Conservation (phyloP, 805 yeast genomes). For the Metschnikowia peoriensis region DNA sequence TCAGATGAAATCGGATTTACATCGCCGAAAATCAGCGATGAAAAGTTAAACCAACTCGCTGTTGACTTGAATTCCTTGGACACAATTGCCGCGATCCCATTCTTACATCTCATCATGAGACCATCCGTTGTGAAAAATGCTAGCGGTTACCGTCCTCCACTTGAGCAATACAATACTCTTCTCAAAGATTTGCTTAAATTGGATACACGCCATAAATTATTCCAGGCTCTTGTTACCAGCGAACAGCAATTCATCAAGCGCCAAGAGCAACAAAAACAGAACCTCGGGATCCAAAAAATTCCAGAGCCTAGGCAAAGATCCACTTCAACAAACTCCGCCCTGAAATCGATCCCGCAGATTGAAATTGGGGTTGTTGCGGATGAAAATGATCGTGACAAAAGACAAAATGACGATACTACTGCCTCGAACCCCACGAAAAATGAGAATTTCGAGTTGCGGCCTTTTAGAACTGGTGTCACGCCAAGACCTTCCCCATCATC, state of each 20-base stretch:
- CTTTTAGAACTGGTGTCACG: constrained; percentile 40
- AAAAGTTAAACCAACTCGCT: constrained; percentile 8
- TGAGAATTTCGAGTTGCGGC: constrained; percentile 39
- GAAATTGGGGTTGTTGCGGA: background rate
- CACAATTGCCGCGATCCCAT: constrained; percentile 37
- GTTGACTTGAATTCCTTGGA: constrained; percentile 34
- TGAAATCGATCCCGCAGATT: background rate
- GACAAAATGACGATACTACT: background rate
- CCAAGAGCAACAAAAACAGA: constrained; percentile 31
- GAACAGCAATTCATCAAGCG: constrained; percentile 19
- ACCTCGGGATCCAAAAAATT: constrained; percentile 21
- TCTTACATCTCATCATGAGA: constrained; percentile 39
- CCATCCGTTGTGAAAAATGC: constrained; percentile 38
- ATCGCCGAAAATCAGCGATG: constrained; percentile 2
- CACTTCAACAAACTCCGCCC: background rate
- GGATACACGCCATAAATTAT: constrained; percentile 19
- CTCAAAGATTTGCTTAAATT: constrained; percentile 28
- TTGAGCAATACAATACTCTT: constrained; percentile 25
- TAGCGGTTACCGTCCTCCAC: constrained; percentile 41
- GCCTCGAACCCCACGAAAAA: constrained; percentile 5
- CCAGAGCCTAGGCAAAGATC: constrained; percentile 7
- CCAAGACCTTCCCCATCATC: constrained; percentile 40
- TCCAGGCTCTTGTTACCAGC: constrained; percentile 6
- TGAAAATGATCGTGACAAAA: background rate
- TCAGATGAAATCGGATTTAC: constrained; percentile 23